A percentile compares a stretch with the other conserved stretches of the same genome.
phyloP scores from a whole-genome alignment of 2,329 filamentous ascomycete species.

The Fusarium goolgardi region DNA sequence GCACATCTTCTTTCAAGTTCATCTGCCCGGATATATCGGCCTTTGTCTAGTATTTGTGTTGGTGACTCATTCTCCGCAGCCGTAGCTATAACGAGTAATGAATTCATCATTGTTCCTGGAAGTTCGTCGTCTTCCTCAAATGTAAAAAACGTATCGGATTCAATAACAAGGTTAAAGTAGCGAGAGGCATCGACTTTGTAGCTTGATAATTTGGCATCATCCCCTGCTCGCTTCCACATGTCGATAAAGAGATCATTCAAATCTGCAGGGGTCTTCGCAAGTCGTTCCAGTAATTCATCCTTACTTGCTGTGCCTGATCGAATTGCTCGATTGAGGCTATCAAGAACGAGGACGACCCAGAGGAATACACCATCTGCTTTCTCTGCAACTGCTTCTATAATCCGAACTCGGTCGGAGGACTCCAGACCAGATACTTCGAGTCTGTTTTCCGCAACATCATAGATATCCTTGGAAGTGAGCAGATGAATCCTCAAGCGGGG shows the following conservation, averaged over 20 bases:
- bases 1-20: background rate
- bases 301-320: accelerated
- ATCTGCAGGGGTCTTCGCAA: background rate
- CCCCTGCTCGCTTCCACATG: background rate
- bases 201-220: background rate
- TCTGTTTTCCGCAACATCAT: background rate
- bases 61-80: accelerated
- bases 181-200: background rate
- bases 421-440: accelerated
- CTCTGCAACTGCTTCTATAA: too few species aligned
- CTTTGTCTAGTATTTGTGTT: accelerated
- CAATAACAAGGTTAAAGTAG: background rate
- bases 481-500: background rate
- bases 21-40: accelerated
- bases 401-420: too few species aligned
- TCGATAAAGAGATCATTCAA: background rate
- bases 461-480: background rate
- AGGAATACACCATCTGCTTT: background rate
- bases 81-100: background rate
- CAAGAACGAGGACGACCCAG: background rate
- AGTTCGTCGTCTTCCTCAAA: too few species aligned
- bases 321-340: background rate
- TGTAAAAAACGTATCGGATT: too few species aligned
- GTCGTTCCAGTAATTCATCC: background rate
- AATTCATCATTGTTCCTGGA: too few species aligned